Evolutionary conservation across 345 rosid genomes (phyloP).

Genomic region (Trapa incisa): DNA sequence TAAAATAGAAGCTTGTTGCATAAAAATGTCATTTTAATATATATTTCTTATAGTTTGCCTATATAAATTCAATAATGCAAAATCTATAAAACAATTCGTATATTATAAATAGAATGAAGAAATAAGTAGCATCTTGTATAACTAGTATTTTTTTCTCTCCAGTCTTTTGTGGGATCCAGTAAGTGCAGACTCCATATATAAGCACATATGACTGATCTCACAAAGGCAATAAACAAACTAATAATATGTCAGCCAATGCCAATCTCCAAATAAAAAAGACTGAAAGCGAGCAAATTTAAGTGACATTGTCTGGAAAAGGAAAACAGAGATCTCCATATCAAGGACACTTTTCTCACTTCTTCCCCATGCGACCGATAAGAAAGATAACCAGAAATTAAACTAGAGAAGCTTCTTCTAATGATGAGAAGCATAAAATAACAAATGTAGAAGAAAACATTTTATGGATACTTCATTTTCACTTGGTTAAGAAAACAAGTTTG

Average conservation of each 20-base stretch:
- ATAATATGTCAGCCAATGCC: neutral
- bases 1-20: neutral
- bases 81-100: neutral
- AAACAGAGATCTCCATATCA: too few species aligned
- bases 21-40: neutral
- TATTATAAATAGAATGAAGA: neutral
- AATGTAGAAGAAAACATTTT: neutral
- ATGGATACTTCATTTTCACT: neutral
- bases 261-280: neutral
- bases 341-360: too few species aligned
- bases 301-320: neutral
- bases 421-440: neutral
- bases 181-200: too few species aligned
- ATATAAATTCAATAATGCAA: neutral
- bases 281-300: neutral
- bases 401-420: neutral
- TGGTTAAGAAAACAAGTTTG: neutral
- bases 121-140: neutral
- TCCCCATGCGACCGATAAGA: too few species aligned
- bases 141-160: too few species aligned
- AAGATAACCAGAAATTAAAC: too few species aligned
- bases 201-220: neutral
- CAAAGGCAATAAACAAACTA: too few species aligned
- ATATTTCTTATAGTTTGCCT: neutral
- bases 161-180: too few species aligned